A percentile compares a stretch with the other conserved stretches of the same genome.
Conservation (phyloP, 257 asterid species). For the Solanum okadae region DNA sequence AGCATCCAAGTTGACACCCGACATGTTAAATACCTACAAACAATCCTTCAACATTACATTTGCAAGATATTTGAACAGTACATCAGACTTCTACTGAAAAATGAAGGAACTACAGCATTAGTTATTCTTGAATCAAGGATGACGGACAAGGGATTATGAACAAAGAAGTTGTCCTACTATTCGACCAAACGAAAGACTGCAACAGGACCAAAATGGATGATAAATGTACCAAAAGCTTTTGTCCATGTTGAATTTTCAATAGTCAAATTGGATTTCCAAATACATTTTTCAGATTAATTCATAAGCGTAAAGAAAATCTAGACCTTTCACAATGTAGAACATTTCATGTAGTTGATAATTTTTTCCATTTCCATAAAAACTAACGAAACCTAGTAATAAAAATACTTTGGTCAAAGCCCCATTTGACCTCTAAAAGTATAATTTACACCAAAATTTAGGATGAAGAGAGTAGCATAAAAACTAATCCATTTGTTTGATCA, state of each 20-base stretch:
- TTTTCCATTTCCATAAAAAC: background rate
- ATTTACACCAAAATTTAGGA: background rate
- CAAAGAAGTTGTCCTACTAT: background rate
- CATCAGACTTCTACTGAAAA: background rate
- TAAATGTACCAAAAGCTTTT: background rate
- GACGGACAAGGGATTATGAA: background rate
- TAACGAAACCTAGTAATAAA: background rate
- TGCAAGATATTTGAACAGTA: background rate
- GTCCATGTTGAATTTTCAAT: background rate
- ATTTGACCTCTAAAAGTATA: background rate
- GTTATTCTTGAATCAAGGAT: background rate
- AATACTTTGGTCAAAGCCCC: background rate
- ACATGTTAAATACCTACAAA: slow-evolving; percentile 75
- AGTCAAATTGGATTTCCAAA: background rate
- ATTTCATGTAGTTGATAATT: background rate
- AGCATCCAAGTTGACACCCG: slow-evolving; percentile 61
- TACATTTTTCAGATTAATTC: background rate
- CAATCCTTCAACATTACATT: background rate
- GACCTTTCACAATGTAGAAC: background rate
- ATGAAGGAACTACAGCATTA: background rate
- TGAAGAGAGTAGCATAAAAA: background rate
- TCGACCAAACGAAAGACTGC: background rate
- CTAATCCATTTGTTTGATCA: background rate
- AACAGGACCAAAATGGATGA: background rate
- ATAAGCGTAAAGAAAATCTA: background rate